These are phyloP conservation scores for Xanthoconium purpureum DNA, from an alignment of 768 basidiomycete genomes.

Conservation along the genomic window DNA sequence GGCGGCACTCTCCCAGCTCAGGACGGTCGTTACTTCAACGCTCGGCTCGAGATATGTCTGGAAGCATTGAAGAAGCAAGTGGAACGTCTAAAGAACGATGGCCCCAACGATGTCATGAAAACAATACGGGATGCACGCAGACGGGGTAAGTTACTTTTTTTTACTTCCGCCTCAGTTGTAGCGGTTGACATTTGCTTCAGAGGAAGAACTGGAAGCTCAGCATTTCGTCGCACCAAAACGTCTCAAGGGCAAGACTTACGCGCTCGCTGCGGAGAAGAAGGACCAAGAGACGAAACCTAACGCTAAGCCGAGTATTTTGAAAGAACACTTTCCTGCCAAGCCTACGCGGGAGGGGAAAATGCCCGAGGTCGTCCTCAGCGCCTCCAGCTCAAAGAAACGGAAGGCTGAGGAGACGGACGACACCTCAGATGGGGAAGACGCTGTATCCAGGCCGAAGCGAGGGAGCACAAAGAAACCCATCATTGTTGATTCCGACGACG, in stretches of 20 bases:
- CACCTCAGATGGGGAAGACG: conserved; percentile 29
- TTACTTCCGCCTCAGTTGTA: not conserved
- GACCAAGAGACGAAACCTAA: conserved; percentile 22
- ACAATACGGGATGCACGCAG: conserved; percentile 63
- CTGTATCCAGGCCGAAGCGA: conserved; percentile 37
- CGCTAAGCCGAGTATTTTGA: conserved; percentile 12
- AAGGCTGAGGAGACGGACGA: conserved; percentile 18
- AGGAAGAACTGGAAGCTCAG: conserved; percentile 50
- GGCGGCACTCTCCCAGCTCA: conserved; percentile 67
- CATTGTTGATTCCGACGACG: conserved; percentile 53
- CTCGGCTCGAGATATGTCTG: conserved; percentile 66
- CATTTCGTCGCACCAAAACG: conserved; percentile 55
- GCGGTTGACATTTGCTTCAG: conserved; percentile 28
- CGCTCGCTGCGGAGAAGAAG: conserved; percentile 49
- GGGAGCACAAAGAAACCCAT: conserved; percentile 36
- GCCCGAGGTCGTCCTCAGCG: conserved; percentile 58
- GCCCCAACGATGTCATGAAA: conserved; percentile 57
- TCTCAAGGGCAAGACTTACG: conserved; percentile 72
- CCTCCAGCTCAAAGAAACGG: conserved; percentile 16
- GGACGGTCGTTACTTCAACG: conserved; percentile 87
- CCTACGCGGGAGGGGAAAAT: conserved; percentile 39
- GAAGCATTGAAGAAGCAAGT: conserved; percentile 61
- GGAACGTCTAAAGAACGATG: conserved; percentile 62
- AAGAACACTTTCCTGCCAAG: conserved; percentile 27
- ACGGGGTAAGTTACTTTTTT: conserved; percentile 43